A percentile compares a stretch with the other conserved stretches of the same genome.
These are phyloP conservation scores for Gracilaria vermiculophylla DNA, from an alignment of 23 red algal genomes.

Conservation along the genomic window DNA sequence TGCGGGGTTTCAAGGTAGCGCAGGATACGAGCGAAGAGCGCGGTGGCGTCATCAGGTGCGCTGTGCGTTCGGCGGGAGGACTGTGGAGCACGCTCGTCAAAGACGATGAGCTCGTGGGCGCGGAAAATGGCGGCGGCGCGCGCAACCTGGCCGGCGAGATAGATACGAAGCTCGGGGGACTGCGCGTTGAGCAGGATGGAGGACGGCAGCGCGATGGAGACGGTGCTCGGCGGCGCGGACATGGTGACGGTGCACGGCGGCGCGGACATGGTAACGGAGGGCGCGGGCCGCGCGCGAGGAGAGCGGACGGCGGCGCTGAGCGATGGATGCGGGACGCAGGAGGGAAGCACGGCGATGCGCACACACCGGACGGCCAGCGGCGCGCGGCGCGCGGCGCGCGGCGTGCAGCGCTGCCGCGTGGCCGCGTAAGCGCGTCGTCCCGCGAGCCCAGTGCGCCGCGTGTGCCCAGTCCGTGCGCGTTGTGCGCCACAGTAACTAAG, in stretches of 20 bases:
- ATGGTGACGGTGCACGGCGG: not conserved
- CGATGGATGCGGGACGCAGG: too few species aligned
- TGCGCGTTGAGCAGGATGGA: constrained; percentile 89
- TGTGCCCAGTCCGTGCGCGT: not conserved
- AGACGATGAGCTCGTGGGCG: constrained; percentile 89
- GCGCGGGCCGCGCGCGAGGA: not conserved
- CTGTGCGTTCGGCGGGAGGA: not conserved
- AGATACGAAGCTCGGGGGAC: constrained; percentile 76
- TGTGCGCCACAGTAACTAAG: constrained; percentile 10
- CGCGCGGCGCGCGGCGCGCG: not conserved
- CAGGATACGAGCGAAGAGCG: constrained; percentile 62
- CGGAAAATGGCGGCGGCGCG: constrained; percentile 81
- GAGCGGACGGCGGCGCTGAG: too few species aligned
- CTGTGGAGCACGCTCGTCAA: constrained; percentile 41
- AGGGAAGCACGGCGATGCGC: too few species aligned
- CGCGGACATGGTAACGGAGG: not conserved
- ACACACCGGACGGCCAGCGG: too few species aligned
- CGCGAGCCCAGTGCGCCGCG: not conserved
- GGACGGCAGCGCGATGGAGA: constrained; percentile 88
- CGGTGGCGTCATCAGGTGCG: constrained; percentile 1
- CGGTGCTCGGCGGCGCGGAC: not conserved
- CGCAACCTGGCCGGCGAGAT: constrained; percentile 82
- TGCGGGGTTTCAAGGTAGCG: constrained; percentile 93
- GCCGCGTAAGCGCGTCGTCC: not conserved
- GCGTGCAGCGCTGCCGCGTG: not conserved